Evolutionary conservation across 1,139 yeast genomes (phyloP).

Genomic region (Yueomyces sp.): DNA sequence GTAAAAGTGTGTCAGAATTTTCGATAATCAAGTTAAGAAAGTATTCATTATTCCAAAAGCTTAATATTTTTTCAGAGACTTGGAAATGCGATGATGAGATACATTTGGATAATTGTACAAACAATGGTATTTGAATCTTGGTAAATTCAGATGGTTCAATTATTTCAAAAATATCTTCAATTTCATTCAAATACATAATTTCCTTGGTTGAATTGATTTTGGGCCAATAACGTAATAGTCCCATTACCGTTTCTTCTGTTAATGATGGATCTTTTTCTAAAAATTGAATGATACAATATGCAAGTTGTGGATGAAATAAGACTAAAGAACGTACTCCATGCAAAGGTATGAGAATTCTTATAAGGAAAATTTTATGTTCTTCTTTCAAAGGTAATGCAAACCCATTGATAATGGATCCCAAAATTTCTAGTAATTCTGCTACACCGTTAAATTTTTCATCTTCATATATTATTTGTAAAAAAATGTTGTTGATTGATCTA

Average conservation of each 20-base stretch:
- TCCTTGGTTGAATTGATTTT: constrained; percentile 90
- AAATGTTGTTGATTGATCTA: constrained; percentile 82
- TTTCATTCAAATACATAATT: constrained; percentile 86
- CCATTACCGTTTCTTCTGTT: constrained; percentile 92
- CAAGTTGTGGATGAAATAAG: constrained; percentile 88
- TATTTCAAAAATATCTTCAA: constrained; percentile 92
- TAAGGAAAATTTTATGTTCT: constrained; percentile 84
- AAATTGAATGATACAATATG: constrained; percentile 93
- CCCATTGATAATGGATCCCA: constrained; percentile 93
- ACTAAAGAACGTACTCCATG: constrained; percentile 84
- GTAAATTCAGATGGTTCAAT: constrained; percentile 88
- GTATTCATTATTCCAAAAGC: constrained; percentile 91
- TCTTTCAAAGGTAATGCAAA: constrained; percentile 94
- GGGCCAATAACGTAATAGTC: constrained; percentile 90
- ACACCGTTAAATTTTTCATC: constrained; percentile 93
- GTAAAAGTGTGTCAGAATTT: constrained; percentile 80
- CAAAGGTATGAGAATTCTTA: constrained; percentile 79
- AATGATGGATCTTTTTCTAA: constrained; percentile 83
- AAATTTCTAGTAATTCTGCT: constrained; percentile 84
- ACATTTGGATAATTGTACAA: constrained; percentile 88
- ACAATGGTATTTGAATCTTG: constrained; percentile 84
- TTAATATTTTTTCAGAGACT: constrained; percentile 87
- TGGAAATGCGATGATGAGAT: constrained; percentile 93
- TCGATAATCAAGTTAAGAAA: constrained; percentile 83
- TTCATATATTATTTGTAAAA: constrained; percentile 84